Evolutionary conservation across 2,329 filamentous ascomycete genomes (phyloP).

Genomic region (Colletotrichum sp.): DNA sequence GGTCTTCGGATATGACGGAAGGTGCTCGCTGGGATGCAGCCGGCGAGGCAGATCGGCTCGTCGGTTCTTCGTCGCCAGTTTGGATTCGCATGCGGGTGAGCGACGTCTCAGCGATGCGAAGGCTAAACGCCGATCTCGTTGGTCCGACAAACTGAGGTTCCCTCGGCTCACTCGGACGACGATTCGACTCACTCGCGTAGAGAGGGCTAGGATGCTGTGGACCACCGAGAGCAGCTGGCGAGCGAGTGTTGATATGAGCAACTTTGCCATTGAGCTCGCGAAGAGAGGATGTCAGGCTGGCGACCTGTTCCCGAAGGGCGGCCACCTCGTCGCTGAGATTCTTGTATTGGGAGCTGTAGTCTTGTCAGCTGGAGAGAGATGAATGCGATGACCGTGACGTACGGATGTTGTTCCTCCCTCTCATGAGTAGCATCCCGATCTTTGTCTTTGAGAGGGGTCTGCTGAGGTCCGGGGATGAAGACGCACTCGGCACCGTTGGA

Average conservation of each 20-base stretch:
- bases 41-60: constrained; percentile 22
- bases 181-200: constrained; percentile 3
- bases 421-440: constrained; percentile 23
- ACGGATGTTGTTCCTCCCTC: constrained; percentile 26
- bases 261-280: constrained; percentile 29
- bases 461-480: constrained; percentile 25
- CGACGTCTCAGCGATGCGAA: constrained; percentile 38
- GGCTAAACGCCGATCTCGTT: constrained; percentile 37
- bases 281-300: constrained; percentile 29
- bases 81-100: constrained; percentile 40
- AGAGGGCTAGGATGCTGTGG: constrained; percentile 10
- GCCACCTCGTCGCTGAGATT: constrained; percentile 31
- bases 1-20: constrained; percentile 26
- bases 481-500: constrained; percentile 29
- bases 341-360: constrained; percentile 13
- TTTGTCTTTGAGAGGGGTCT: neutral
- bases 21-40: constrained; percentile 10
- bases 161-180: constrained; percentile 26
- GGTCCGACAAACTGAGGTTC: constrained; percentile 41
- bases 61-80: constrained; percentile 26
- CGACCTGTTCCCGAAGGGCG: constrained; percentile 33
- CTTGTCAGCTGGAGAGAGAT: neutral
- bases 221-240: neutral
- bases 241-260: constrained; percentile 8
- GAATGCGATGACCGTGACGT: neutral